Percentiles rank a stretch among this genome's conserved stretches.
Conservation (phyloP, 495 filamentous ascomycete species). For the Xanthoparmelia taractica region DNA sequence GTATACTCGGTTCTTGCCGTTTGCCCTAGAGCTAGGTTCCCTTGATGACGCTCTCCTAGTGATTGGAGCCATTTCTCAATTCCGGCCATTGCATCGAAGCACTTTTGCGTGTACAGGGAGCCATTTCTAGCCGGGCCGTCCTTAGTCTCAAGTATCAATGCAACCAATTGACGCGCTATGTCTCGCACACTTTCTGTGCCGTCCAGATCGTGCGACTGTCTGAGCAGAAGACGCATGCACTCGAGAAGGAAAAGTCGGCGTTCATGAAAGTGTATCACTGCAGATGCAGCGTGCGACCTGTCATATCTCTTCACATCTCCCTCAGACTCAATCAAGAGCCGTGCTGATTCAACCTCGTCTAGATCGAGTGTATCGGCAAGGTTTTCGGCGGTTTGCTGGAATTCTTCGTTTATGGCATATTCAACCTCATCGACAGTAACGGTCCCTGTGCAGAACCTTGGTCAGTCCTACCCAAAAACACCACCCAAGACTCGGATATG, state of each 20-base stretch:
- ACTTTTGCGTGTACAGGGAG: constrained; percentile 56
- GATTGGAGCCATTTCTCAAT: constrained; percentile 65
- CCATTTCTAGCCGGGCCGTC: constrained; percentile 38
- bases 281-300: constrained; percentile 59
- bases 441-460: constrained; percentile 46
- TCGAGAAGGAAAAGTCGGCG: constrained; percentile 70
- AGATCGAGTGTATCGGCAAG: constrained; percentile 81
- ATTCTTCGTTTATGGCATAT: constrained; percentile 78
- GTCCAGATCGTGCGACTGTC: constrained; percentile 55
- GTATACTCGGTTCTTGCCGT: constrained; percentile 47
- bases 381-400: constrained; percentile 67
- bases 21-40: constrained; percentile 59
- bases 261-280: constrained; percentile 78
- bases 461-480: background rate
- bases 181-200: constrained; percentile 36
- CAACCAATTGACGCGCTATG: constrained; percentile 37
- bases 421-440: constrained; percentile 61
- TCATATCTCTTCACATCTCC: constrained; percentile 57
- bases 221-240: constrained; percentile 67
- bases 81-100: constrained; percentile 61
- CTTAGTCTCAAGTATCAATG: constrained; percentile 41
- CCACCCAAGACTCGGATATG: background rate
- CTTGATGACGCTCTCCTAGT: constrained; percentile 63
- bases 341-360: constrained; percentile 78
- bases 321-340: constrained; percentile 60